phyloP scores from a whole-genome alignment of 2,329 filamentous ascomycete genomes.

The Diaporthe eres region DNA sequence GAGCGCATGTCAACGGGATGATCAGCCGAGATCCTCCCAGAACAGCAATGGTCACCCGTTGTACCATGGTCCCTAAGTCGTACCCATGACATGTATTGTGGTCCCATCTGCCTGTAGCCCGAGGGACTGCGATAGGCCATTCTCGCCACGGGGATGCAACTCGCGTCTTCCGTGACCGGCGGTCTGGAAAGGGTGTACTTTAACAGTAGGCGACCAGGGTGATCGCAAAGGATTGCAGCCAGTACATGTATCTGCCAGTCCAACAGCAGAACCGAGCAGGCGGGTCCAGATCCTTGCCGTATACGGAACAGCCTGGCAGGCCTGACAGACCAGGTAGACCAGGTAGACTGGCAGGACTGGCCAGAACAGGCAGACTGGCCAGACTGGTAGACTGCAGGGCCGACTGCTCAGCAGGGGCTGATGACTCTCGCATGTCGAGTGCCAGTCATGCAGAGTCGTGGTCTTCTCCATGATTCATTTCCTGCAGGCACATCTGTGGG shows the following conservation, averaged over 20 bases:
- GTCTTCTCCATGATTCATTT: slow-evolving; percentile 17
- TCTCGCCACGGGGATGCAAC: neutral
- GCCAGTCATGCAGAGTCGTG: slow-evolving; percentile 4
- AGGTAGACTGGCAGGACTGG: neutral
- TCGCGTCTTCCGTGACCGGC: slow-evolving; percentile 4
- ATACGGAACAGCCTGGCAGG: neutral
- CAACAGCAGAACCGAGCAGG: neutral
- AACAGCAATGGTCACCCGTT: neutral
- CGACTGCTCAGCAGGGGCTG: neutral
- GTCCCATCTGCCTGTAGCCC: neutral
- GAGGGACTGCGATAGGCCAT: neutral
- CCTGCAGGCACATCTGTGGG: slow-evolving; percentile 19
- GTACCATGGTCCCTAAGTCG: neutral
- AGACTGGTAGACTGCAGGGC: neutral
- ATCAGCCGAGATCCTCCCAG: neutral
- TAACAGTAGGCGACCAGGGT: neutral
- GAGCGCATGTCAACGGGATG: neutral
- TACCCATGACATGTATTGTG: neutral
- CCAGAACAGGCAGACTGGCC: neutral
- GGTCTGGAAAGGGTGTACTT: neutral
- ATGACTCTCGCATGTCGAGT: neutral
- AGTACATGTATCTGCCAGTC: neutral
- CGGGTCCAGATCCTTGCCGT: slow-evolving; percentile 4
- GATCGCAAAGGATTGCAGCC: neutral
- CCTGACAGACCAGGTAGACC: neutral